Evolutionary conservation across 768 basidiomycete genomes (phyloP), one percentile per base, ranked within the genome.

Genomic region (Lepiota brunneoincarnata): DNA sequence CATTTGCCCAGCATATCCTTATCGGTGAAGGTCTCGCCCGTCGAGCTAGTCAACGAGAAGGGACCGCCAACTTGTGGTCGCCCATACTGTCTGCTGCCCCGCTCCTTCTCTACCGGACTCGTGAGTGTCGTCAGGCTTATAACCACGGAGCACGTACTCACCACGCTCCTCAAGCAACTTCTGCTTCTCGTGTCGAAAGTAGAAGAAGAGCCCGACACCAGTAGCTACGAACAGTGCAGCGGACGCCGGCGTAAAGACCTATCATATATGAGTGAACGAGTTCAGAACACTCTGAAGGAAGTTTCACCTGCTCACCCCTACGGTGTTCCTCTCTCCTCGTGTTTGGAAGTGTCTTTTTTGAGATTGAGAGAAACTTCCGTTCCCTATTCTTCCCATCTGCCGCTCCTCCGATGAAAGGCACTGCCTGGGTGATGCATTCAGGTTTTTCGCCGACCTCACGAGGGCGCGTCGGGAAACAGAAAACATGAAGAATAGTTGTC

Each of bases 211-310:
- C 2, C 86, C 94, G 10, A 80, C 72, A 1, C 94, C 94, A 6
- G 92, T 87, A 1, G 80, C 72, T n/a, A 96, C 69, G 67, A 99
- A 97, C 18, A 98, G 63, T 0, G 77, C 84, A 0, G 91, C 95
- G 1, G 94, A 86, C 49, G 76, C 78, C 23, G 93, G 93, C 2
- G 93, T 94, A 67, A 98, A 97, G n/a, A 92, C 90, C 95, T 98
- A 61, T 28, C 60, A 41, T 20, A 31, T 20, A 46, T 47, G 11
- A 41, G 18, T 21, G 14, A 26, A 36, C 37, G 34, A 42, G 2
- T 34, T 23, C 17, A 20, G 42, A 10, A 31, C 5, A 42, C 50
- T 42, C 50, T 4, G 18, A 42, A 42, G 31, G 17, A 31, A 39
- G 39, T 21, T 41, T 39, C 45, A 48, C 45, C 39, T 42, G 46